Evolutionary conservation across 805 yeast genomes (phyloP).

Genomic region (Hanseniaspora meyeri): DNA sequence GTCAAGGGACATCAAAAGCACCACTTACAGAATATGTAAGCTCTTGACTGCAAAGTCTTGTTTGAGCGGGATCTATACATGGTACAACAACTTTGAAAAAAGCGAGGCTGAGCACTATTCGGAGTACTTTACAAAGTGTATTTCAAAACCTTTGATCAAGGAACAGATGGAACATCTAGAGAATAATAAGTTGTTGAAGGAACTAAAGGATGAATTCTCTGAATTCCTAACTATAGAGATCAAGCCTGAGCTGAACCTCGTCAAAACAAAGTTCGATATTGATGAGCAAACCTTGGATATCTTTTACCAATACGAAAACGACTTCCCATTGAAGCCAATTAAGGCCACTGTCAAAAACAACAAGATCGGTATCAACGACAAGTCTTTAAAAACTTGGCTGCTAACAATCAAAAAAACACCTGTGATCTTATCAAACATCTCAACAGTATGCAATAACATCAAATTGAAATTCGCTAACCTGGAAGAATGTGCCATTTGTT

Average conservation of each 20-base stretch:
- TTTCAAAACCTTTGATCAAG: slow-evolving; percentile 55
- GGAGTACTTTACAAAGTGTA: slow-evolving; percentile 46
- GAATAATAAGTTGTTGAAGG: slow-evolving; percentile 29
- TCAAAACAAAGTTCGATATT: slow-evolving; percentile 58
- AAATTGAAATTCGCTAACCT: slow-evolving; percentile 80
- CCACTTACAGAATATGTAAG: neutral
- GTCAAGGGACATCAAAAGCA: neutral
- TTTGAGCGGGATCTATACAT: slow-evolving; percentile 27
- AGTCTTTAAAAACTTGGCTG: slow-evolving; percentile 5
- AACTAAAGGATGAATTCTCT: slow-evolving; percentile 26
- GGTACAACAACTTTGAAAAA: slow-evolving; percentile 64
- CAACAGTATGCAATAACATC: slow-evolving; percentile 40
- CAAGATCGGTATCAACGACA: slow-evolving; percentile 16
- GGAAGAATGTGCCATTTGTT: slow-evolving; percentile 95
- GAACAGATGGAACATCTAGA: slow-evolving; percentile 42
- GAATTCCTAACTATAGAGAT: slow-evolving; percentile 41
- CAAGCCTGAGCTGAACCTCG: slow-evolving; percentile 49
- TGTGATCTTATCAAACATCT: slow-evolving; percentile 17
- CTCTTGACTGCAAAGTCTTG: neutral
- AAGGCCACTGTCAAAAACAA: slow-evolving; percentile 35
- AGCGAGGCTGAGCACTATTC: slow-evolving; percentile 47
- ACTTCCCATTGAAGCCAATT: slow-evolving; percentile 68
- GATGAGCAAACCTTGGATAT: slow-evolving; percentile 84
- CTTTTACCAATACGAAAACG: slow-evolving; percentile 55
- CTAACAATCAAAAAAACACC: slow-evolving; percentile 31